Base-by-base conservation (phyloP, 2,329 filamentous ascomycete species). In the Nigrograna mackinnonii region DNA sequence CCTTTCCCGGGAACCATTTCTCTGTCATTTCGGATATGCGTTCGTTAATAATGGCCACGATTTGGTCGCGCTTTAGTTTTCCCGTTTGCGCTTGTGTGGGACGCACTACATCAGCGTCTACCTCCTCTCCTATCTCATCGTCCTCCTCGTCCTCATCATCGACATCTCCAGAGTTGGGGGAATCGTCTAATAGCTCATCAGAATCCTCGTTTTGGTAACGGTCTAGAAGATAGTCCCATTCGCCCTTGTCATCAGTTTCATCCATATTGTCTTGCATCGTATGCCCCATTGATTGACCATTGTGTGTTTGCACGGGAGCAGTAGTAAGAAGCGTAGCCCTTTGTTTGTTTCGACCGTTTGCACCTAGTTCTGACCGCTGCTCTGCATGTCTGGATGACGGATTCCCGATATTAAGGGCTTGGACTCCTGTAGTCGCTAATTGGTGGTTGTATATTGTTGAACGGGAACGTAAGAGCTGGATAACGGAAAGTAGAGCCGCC, bases 401-500 rank as follows among this genome's bases (percentile, higher is more conserved):
- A n/a, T n/a, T n/a, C 2, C 20, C 24, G 22, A 44, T 26, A 18
- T 32, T 26, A 11, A 49, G 35, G n/a, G 39, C 21, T 34, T 21
- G 18, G 5, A 44, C 36, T 20, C 44, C 37, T 11, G 32, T 18
- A 9, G 32, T 47, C 11, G 47, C 26, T 5, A 4, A 5, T 3
- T 39, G 35, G 22, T 47, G 48, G 14, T 41, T 35, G 22, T 54
- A 47, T 11, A 16, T 34, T 9, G 12, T 9, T 6, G 52, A 53
- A 5, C 30, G 28, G 7, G 34, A 22, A 30, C 76, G 79, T 4
- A 91, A 74, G 22, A 76, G 70, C 2, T 72, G 54, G 41, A 91
- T 80, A 7, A 81, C 82, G 45, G 76, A 71, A 12, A 75, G 69
- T 2, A 94, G 64, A 2, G 76, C 78, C 33, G 73, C 71, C 43